Conservation (phyloP, 257 asterid species). For the Solanum virginianum region DNA sequence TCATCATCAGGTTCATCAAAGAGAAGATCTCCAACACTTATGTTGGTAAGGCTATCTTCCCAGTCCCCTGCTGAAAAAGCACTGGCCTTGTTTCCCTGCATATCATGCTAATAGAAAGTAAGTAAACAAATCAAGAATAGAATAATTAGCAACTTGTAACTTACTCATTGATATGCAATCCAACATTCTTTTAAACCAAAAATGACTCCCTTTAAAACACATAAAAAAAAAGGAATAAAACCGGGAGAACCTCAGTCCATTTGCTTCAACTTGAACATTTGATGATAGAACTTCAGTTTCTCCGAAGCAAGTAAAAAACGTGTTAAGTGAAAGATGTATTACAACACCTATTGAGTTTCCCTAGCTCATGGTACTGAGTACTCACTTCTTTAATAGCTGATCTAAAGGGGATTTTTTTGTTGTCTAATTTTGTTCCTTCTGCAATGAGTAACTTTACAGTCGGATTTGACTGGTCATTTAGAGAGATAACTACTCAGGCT, state of each 20-base stretch:
- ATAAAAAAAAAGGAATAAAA: not conserved
- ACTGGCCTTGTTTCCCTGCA: constrained; percentile 20
- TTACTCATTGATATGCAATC: not conserved
- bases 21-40: constrained; percentile 75
- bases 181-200: not conserved
- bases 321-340: not conserved
- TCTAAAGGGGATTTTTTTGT: not conserved
- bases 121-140: not conserved
- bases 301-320: not conserved
- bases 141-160: not conserved
- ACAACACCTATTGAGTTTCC: not conserved
- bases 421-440: not conserved
- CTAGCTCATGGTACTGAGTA: not conserved
- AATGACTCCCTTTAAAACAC: not conserved
- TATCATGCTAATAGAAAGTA: constrained; percentile 15
- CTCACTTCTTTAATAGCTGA: not conserved
- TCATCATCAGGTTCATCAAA: constrained; percentile 31
- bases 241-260: not conserved
- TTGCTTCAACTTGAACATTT: not conserved
- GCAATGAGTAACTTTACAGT: not conserved
- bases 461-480: not conserved
- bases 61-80: constrained; percentile 59
- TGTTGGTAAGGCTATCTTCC: constrained; percentile 88
- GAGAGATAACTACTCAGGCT: not conserved
- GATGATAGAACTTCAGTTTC: not conserved